Conservation (phyloP, 2,329 filamentous ascomycete species). For the Verticillium zaregamsianum region DNA sequence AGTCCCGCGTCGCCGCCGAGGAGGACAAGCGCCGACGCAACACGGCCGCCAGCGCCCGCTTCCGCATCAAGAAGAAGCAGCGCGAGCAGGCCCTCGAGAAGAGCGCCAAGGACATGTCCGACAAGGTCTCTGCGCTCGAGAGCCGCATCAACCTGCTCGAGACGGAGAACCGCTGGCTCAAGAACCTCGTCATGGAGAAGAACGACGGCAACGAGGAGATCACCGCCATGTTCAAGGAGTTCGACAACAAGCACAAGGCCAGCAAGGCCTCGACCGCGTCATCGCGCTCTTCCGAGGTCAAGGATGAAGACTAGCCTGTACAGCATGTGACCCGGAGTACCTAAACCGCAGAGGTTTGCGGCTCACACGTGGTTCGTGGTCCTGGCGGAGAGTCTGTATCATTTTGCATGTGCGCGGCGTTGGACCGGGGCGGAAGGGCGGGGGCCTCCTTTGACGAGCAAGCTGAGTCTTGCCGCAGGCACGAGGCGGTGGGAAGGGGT, state of each 20-base stretch:
- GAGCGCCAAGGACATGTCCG: conserved; percentile 76
- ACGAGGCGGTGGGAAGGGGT: not conserved
- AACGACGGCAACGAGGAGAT: conserved; percentile 59
- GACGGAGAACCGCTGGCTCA: conserved; percentile 78
- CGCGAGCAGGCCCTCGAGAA: conserved; percentile 81
- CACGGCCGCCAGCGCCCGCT: conserved; percentile 82
- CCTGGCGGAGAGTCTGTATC: conserved; percentile 1
- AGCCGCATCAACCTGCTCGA: conserved; percentile 71
- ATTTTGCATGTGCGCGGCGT: conserved; percentile 3
- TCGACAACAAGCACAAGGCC: conserved; percentile 32
- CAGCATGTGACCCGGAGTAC: not conserved
- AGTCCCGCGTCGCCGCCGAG: conserved; percentile 70
- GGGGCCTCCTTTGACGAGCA: not conserved
- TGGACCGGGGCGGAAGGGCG: not conserved
- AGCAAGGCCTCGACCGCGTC: conserved; percentile 23
- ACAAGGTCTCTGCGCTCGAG: conserved; percentile 73
- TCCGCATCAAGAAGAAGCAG: conserved; percentile 95
- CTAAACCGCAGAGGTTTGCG: not conserved
- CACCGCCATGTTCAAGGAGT: conserved; percentile 47
- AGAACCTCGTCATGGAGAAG: conserved; percentile 78
- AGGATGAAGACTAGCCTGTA: conserved; percentile 11
- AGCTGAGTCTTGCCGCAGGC: not conserved
- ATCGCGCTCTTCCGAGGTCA: conserved; percentile 11
- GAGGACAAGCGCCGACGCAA: conserved; percentile 89
- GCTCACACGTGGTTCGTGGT: not conserved